phyloP scores from a whole-genome alignment of 257 asterid genomes.

The Thymus mandschuricus region DNA sequence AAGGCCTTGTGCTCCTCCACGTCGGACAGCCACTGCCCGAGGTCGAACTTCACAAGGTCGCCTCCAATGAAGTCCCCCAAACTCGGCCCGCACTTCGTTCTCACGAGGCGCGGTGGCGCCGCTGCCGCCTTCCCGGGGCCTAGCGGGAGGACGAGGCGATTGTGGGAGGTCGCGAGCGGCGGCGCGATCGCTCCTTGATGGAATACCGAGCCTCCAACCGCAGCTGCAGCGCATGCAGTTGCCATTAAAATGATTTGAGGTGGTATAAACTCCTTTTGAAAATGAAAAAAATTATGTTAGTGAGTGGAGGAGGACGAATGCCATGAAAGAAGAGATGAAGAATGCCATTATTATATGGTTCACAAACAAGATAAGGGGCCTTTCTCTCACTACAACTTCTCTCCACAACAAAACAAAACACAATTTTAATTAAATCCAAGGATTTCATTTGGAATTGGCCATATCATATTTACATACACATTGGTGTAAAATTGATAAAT shows the following conservation, averaged over 20 bases:
- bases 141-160: constrained; percentile 24
- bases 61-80: constrained; percentile 82
- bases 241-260: constrained; percentile 27
- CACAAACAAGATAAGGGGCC: constrained; percentile 42
- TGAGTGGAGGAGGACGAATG: neutral
- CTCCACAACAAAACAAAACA: constrained; percentile 18
- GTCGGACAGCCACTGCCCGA: constrained; percentile 73
- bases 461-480: neutral
- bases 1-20: constrained; percentile 89
- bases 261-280: neutral
- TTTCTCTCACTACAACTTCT: neutral
- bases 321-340: constrained; percentile 14
- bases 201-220: constrained; percentile 36
- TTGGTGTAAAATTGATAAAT: too few relatives aligned
- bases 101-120: neutral
- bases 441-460: neutral
- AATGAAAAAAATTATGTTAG: neutral
- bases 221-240: constrained; percentile 5
- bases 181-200: constrained; percentile 32
- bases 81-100: constrained; percentile 46
- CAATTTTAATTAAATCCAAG: neutral
- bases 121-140: neutral
- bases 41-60: constrained; percentile 65
- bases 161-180: constrained; percentile 32
- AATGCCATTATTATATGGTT: constrained; percentile 33